A percentile compares a stretch with the other conserved stretches of the same genome.
These are phyloP conservation scores for Apostasia shenzhenica DNA, from an alignment of 106 monocot genomes.

Conservation along the genomic window DNA sequence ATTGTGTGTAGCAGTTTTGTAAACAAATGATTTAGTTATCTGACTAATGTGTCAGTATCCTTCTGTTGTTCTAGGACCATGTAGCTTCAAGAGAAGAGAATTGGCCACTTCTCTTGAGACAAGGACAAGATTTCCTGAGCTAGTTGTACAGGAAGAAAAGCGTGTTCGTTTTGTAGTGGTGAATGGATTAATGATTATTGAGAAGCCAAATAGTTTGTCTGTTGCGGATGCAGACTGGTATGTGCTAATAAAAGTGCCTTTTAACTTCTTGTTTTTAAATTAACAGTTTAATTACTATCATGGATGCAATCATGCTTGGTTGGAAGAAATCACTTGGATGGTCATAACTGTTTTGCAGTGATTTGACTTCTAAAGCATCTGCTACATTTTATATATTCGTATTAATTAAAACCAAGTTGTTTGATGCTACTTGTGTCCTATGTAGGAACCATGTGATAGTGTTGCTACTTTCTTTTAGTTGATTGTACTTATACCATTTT, in stretches of 20 bases:
- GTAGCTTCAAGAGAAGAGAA: constrained; percentile 88
- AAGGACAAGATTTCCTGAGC: constrained; percentile 80
- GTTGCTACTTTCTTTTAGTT: too few species aligned
- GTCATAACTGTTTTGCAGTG: too few species aligned
- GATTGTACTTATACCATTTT: too few species aligned
- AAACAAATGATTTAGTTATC: background rate
- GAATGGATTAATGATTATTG: constrained; percentile 75
- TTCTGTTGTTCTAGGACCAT: constrained; percentile 39
- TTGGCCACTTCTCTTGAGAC: constrained; percentile 92
- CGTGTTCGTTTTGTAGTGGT: constrained; percentile 94
- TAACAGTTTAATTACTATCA: too few species aligned
- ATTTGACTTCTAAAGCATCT: too few species aligned
- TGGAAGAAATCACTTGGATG: too few species aligned
- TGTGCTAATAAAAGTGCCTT: background rate
- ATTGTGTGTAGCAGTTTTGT: background rate
- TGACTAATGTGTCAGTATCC: background rate
- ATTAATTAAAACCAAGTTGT: too few species aligned
- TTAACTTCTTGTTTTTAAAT: too few species aligned
- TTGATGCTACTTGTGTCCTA: too few species aligned
- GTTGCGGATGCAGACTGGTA: constrained; percentile 85
- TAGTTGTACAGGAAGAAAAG: constrained; percentile 90
- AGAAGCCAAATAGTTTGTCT: constrained; percentile 57
- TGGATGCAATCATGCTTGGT: too few species aligned
- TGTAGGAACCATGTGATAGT: too few species aligned
- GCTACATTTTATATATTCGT: too few species aligned